Percentiles rank a stretch among this genome's conserved stretches.
phyloP scores from a whole-genome alignment of 805 yeast genomes.

The Phaffomyces thermotolerans region DNA sequence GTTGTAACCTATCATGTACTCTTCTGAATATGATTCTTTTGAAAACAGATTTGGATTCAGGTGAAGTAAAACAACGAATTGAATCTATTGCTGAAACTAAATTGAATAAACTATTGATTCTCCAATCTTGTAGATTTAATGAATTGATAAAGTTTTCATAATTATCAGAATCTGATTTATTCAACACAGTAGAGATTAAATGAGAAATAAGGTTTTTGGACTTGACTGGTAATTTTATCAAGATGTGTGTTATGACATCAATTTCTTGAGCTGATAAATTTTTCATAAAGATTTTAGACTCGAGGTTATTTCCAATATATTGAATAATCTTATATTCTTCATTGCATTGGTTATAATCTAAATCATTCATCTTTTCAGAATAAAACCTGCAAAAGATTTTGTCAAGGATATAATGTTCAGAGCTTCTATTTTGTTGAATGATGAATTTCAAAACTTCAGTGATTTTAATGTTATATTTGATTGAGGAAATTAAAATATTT shows the following conservation, averaged over 20 bases:
- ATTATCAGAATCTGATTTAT: not conserved
- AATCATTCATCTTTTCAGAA: not conserved
- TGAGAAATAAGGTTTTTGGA: not conserved
- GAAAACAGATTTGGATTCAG: not conserved
- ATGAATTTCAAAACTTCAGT: conserved; percentile 15
- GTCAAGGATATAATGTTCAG: conserved; percentile 14
- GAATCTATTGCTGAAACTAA: not conserved
- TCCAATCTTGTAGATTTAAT: conserved; percentile 1
- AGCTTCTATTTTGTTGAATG: conserved; percentile 10
- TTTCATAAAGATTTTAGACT: conserved; percentile 16
- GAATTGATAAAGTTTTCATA: conserved; percentile 1
- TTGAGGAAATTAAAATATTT: conserved; percentile 3
- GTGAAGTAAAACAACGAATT: not conserved
- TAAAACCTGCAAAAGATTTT: conserved; percentile 2
- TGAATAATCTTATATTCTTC: conserved; percentile 1
- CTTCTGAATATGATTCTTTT: not conserved
- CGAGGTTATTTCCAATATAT: conserved; percentile 19
- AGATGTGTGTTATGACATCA: not conserved
- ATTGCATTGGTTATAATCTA: not conserved
- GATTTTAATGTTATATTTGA: conserved; percentile 7
- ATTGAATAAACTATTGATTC: not conserved
- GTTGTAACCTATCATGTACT: not conserved
- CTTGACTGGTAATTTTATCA: conserved; percentile 1
- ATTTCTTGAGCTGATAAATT: conserved; percentile 2
- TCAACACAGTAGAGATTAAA: not conserved